Evolutionary conservation across 345 rosid genomes (phyloP).

Genomic region (Melaleuca alternifolia): DNA sequence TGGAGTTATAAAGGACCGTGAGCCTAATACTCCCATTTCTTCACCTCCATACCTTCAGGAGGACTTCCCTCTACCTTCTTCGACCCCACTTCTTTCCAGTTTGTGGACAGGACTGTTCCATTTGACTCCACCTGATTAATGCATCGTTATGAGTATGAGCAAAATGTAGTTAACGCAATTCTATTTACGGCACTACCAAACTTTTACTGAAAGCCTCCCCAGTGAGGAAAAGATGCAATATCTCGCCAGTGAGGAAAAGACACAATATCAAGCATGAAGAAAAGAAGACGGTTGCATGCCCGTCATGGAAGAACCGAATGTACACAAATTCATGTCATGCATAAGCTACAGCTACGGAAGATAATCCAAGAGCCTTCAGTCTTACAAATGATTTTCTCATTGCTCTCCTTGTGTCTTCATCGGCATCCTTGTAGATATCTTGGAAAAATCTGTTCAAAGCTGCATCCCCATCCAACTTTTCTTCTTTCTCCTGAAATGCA

Average conservation of each 20-base stretch:
- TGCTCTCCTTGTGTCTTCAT: slow-evolving; percentile 84
- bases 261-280: background rate
- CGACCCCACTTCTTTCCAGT: slow-evolving; percentile 89
- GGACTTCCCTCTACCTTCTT: slow-evolving; percentile 92
- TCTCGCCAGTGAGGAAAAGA: background rate
- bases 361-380: background rate
- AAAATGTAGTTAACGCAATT: background rate
- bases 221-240: background rate
- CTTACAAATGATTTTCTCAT: slow-evolving; percentile 98
- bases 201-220: background rate
- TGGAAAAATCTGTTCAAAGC: slow-evolving; percentile 90
- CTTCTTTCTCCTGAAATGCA: slow-evolving; percentile 80
- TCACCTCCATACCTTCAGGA: slow-evolving; percentile 94
- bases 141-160: background rate
- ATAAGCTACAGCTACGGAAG: background rate
- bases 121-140: slow-evolving; percentile 67
- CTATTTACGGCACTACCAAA: background rate
- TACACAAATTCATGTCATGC: background rate
- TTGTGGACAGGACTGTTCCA: slow-evolving; percentile 93
- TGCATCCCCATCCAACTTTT: slow-evolving; percentile 92
- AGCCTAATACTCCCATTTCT: slow-evolving; percentile 62
- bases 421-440: slow-evolving; percentile 63
- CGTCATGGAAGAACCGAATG: background rate
- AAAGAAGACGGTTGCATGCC: background rate
- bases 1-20: background rate